Evolutionary conservation across 441 rosid species (phyloP), one percentile per base, ranked within the genome.

Genomic region (Brassica hybrid): DNA sequence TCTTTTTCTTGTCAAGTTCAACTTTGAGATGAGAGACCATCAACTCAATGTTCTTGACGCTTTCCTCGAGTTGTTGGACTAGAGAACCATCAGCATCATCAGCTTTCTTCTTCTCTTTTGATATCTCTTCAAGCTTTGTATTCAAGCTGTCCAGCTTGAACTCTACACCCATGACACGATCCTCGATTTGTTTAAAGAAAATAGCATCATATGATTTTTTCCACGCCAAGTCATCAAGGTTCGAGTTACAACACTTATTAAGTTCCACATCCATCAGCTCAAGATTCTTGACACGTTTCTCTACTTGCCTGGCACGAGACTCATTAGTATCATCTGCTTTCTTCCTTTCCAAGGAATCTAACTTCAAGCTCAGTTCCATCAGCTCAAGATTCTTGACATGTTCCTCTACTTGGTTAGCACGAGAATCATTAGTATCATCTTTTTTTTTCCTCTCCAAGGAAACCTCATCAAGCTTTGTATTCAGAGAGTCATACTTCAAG

Each of bases 361-460:
- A 23, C 27, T 23, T 23, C 27, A 23, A 23, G 27, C 52, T 4
- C 1, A 19, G 12, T 6, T 27, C 45, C 60, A 14, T 25, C 19
- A 7, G 14, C 63, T 5, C 69, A 73, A 72, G 57, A 60, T 57
- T 74, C 57, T 41, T 25, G 59, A 66, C 7, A 11, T 36, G 34
- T 2, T 65, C 9, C 14, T 73, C 70, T 0, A 65, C 57, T 65
- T 74, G 8, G 21, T 54, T 7, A 16, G 30, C 9, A 14, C 19
- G 25, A 61, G 67, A 14, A 12, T 1, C 60, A 43, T 45, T 14
- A 61, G 2, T 59, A 45, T 62, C 36, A 32, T 56, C 10, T 34
- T 13, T 0, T 21, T 32, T 63, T 30, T 25, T 69, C 34, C 11
- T 72, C 60, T 72, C 27, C 45, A 38, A 38, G 3, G 38, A 7